Evolutionary conservation across 257 asterid species (phyloP), one percentile per base, ranked within the genome.

Genomic region (Dorcoceras hygrometricum): DNA sequence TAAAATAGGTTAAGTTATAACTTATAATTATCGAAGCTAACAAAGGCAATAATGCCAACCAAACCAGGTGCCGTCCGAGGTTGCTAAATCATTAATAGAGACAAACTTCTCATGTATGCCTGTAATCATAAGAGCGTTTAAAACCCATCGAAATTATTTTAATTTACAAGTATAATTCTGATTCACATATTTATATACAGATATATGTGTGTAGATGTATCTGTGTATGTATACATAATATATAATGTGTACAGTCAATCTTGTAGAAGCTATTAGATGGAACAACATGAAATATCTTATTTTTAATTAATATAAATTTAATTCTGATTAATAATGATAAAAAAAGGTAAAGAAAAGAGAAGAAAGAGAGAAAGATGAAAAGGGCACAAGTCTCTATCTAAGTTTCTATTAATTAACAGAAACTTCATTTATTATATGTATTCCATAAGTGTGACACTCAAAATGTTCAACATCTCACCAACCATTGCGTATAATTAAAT

Each of bases 401-500:
- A 62, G 11, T 65, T 63, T 67, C 71, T 71, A 39, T 71, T 64
- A 53, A 43, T 59, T 69, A 55, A 59, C 12, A 54, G 50, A n/a
- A 48, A 43, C 77, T 28, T 46, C 54, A 55, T 65, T 69, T 77
- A 68, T 67, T 67, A 23, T 62, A 63, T 73, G 69, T 66, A 69
- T 63, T 66, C 82, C 77, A 78, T 36, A 78, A 65, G 79, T 61
- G 78, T 65, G 76, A 70, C 79, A 73, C 57, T 66, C 62, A 59
- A 2, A 39, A 11, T 39, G 50, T 69, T 61, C 66, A 19, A 22
- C 53, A 10, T 36, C 50, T 67, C 68, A 59, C 57, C 71, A 63
- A 68, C 36, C 39, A 68, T 61, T 66, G 58, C 23, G 20, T 6
- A 31, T 55, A 57, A 73, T 48, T 74, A 57, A 70, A 36, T 70